Evolutionary conservation across 495 filamentous ascomycete genomes (phyloP), one percentile per base, ranked within the genome.

Genomic region (Clavariopsis aquatica): DNA sequence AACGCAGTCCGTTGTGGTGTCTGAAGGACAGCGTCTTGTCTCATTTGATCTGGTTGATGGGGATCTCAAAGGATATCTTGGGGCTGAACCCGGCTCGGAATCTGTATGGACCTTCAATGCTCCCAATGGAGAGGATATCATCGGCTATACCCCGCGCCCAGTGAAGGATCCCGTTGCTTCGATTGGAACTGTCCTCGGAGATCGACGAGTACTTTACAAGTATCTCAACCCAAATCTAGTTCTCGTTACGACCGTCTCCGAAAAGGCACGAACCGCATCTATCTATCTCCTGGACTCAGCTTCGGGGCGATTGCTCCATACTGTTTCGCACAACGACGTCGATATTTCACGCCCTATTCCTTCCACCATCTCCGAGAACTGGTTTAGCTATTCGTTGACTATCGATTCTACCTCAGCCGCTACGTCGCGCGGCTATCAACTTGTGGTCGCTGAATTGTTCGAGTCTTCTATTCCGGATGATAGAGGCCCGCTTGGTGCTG

Each of bases 181-280:
- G 0, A 96, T 99, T 60, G 94, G 95, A 49, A 89, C 90, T 62
- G 94, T 96, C 20, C 84, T 98, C 31, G 92, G 91, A 53, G 87
- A 98, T 70, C 87, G 94, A 20, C 88, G 87, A 0, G 94, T 99
- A 43, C 82, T 96, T 62, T 99, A 98, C 84, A 99, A 99, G 78
- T 97, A 97, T 74, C 78, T 99, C 24, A 94, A 92, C 76, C 87
- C 90, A 0, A 97, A 98, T 75, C 80, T 93, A 5, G 78, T 92
- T 7, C 84, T 96, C 0, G 80, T 96, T 54, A 90, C 90, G 0
- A 83, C 91, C 8, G 78, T 86, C 19, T 78, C 87, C 57, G 81
- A 86, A 34, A 75, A 77, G 23, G 74, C 80, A 1, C 79, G 75
- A 6, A 79, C 76, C 0, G 86, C 88, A 8, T 84, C 84, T 0